These are phyloP conservation scores for Xylaria polymorpha DNA, from an alignment of 2,329 filamentous ascomycete genomes.

Conservation along the genomic window DNA sequence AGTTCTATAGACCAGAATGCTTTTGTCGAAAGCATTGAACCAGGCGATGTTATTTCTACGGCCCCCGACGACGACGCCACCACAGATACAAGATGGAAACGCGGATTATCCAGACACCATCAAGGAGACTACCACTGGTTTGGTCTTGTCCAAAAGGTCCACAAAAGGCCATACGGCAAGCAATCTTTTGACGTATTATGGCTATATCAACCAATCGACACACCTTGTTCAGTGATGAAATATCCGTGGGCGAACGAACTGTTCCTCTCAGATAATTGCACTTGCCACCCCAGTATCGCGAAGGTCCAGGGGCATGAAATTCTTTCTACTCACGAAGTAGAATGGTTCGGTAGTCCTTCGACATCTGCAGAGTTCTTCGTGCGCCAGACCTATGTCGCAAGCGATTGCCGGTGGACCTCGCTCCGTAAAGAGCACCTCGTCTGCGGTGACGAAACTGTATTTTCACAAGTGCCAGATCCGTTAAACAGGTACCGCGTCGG, in stretches of 20 bases:
- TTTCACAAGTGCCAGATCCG: slow-evolving; percentile 28
- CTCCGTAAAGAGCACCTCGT: slow-evolving; percentile 65
- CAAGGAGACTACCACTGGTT: slow-evolving; percentile 70
- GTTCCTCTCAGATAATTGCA: slow-evolving; percentile 81
- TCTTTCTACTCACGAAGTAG: slow-evolving; percentile 66
- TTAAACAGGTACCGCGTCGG: slow-evolving; percentile 58
- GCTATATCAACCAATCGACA: slow-evolving; percentile 79
- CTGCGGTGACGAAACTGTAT: slow-evolving; percentile 58
- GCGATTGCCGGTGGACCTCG: slow-evolving; percentile 71
- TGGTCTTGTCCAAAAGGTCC: slow-evolving; percentile 72
- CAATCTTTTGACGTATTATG: slow-evolving; percentile 73
- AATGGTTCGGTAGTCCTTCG: slow-evolving; percentile 65
- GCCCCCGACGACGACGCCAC: slow-evolving; percentile 59
- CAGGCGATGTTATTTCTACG: slow-evolving; percentile 63
- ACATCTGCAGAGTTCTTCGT: slow-evolving; percentile 70
- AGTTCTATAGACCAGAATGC: slow-evolving; percentile 30
- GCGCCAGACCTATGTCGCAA: slow-evolving; percentile 73
- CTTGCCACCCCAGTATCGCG: slow-evolving; percentile 60
- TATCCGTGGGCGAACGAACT: slow-evolving; percentile 80
- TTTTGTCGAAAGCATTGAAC: slow-evolving; percentile 53
- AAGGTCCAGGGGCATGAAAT: slow-evolving; percentile 67
- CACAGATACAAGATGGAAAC: slow-evolving; percentile 67
- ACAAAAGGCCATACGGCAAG: slow-evolving; percentile 50
- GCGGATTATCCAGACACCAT: slow-evolving; percentile 57
- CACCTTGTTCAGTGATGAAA: slow-evolving; percentile 72